Conservation (phyloP, 2,329 filamentous ascomycete genomes). For the Ophiocordyceps camponoti-floridani region DNA sequence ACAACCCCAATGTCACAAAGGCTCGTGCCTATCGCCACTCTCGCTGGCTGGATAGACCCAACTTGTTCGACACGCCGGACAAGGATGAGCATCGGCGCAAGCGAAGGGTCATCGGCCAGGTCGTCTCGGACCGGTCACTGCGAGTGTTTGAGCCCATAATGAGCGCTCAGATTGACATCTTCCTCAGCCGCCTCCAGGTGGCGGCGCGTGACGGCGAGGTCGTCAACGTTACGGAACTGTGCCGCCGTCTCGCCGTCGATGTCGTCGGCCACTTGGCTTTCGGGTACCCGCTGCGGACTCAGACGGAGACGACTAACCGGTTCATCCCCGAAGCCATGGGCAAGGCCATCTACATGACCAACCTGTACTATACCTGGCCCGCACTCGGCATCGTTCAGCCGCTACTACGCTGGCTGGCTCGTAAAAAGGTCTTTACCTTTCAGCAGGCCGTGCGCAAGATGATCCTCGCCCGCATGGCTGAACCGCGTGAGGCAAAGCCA, state of each 20-base stretch:
- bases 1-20: not conserved
- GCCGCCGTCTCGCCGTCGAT: not conserved
- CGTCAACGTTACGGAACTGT: not conserved
- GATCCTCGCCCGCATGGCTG: not conserved
- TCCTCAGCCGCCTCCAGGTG: not conserved
- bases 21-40: not conserved
- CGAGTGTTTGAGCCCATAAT: not conserved
- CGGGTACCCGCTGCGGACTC: not conserved
- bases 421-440: not conserved
- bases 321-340: not conserved
- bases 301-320: not conserved
- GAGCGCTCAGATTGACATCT: not conserved
- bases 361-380: conserved; percentile 1
- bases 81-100: not conserved
- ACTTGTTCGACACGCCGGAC: not conserved
- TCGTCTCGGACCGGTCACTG: not conserved
- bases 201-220: not conserved
- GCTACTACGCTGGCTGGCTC: not conserved
- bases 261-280: not conserved
- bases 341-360: conserved; percentile 1
- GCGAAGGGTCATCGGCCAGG: not conserved
- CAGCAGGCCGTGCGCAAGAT: not conserved
- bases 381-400: not conserved
- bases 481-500: not conserved
- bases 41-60: not conserved